These are phyloP conservation scores for Wickerhamomyces silvicola DNA, from an alignment of 805 yeast genomes.

Conservation along the genomic window DNA sequence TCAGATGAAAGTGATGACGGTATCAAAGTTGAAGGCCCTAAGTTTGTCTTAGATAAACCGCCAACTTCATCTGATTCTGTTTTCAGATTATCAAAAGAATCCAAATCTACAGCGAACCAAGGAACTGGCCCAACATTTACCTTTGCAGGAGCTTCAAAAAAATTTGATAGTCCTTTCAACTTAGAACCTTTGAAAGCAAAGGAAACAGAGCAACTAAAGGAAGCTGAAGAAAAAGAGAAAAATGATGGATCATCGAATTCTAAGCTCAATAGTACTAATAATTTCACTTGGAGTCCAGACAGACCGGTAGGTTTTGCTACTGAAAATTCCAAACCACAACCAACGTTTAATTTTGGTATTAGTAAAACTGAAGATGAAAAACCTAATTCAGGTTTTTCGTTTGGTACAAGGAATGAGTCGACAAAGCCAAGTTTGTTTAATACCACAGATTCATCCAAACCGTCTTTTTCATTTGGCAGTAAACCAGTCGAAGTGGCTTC, in stretches of 20 bases:
- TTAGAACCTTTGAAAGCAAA: too few relatives aligned
- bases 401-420: slow-evolving; percentile 15
- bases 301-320: slow-evolving; percentile 12
- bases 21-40: slow-evolving; percentile 67
- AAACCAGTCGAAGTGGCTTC: slow-evolving; percentile 4
- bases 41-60: slow-evolving; percentile 41
- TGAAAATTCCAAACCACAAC: slow-evolving; percentile 10
- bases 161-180: slow-evolving; percentile 27
- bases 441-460: slow-evolving; percentile 5
- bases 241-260: neutral
- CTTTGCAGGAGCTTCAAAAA: slow-evolving; percentile 26
- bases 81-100: slow-evolving; percentile 35
- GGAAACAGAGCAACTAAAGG: too few relatives aligned
- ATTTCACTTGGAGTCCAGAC: slow-evolving; percentile 21
- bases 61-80: slow-evolving; percentile 47
- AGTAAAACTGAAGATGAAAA: slow-evolving; percentile 1
- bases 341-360: slow-evolving; percentile 23
- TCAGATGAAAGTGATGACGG: slow-evolving; percentile 56
- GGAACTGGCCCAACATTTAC: slow-evolving; percentile 36
- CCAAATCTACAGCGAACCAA: slow-evolving; percentile 17
- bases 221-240: neutral
- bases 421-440: too few relatives aligned
- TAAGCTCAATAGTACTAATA: slow-evolving; percentile 6
- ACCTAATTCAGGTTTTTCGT: slow-evolving; percentile 21
- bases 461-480: slow-evolving; percentile 21